Evolutionary conservation across 2,329 filamentous ascomycete genomes (phyloP), one percentile per base, ranked within the genome.

Genomic region (Pseudocercospora crystallina): DNA sequence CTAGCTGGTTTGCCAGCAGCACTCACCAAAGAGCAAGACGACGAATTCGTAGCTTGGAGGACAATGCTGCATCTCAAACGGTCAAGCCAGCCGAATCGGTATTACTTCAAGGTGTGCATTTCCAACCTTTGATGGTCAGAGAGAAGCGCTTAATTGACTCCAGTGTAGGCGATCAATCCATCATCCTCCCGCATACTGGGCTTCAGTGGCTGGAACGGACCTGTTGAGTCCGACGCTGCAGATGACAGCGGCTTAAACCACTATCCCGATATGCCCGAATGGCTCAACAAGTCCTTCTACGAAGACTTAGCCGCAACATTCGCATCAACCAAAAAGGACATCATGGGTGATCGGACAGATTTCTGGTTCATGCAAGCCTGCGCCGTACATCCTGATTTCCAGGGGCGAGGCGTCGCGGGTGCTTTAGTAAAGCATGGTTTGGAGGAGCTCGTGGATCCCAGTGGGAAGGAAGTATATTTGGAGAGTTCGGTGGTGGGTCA

Each of bases 311-410:
- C 32, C 13, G 39, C 20, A 12, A 12, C 31, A 5, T 43, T 52
- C 11, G 38, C 14, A 5, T 31, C 33, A 15, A 29, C 39, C 5
- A 37, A 37, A 20, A 47, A 52, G 14, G 40, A 52, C 10, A 36
- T 47, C 1, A 43, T 47, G 30, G 49, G 43, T 13, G 49, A 43
- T 17, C 49, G 49, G 9, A 47, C 13, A 3, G 49, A 47, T 37
- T 52, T 43, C 44, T 52, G 49, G 49, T 52, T 43, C 15, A 17
- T 52, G 32, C 32, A 38, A 33, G 39, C 37, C 9, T 35, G 43
- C 8, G 49, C 49, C 1, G 49, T 52, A 10, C 49, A 52, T 47
- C 49, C 49, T 12, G 44, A 52, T 30, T 44, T 47, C 26, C 41
- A 41, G 15, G 49, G 49, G 3, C 38, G 40, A 15, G 49, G 49